phyloP scores from a whole-genome alignment of 371 early-diverging fungal genomes.

The Mucor saturninus region DNA sequence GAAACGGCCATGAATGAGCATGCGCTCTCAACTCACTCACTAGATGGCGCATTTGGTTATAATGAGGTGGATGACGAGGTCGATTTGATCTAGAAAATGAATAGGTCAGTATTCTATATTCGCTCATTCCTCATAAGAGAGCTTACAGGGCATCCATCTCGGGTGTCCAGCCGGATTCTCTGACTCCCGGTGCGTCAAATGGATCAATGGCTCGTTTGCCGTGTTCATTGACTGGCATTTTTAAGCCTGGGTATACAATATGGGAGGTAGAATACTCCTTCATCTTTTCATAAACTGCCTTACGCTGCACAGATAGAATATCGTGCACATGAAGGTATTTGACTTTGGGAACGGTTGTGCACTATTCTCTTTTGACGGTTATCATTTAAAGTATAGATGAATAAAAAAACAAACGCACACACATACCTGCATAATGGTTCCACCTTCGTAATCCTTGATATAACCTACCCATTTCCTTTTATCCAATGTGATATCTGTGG shows the following conservation, averaged over 20 bases:
- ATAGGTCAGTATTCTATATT: background rate
- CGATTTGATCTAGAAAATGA: conserved; percentile 46
- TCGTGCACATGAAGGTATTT: conserved; percentile 61
- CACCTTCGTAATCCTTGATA: conserved; percentile 99
- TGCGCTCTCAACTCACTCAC: conserved; percentile 78
- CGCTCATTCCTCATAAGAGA: background rate
- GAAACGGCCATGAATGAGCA: conserved; percentile 96
- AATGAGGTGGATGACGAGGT: conserved; percentile 57
- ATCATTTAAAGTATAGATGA: background rate
- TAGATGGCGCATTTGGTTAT: conserved; percentile 75
- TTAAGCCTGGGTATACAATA: conserved; percentile 80
- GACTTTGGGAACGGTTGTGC: conserved; percentile 57
- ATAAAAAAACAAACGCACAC: too few species aligned
- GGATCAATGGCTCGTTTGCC: conserved; percentile 56
- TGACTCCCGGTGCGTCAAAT: conserved; percentile 77
- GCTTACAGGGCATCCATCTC: conserved; percentile 76
- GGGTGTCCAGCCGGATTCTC: conserved; percentile 91
- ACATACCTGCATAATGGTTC: conserved; percentile 95
- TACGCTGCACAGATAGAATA: conserved; percentile 69
- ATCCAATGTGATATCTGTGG: conserved; percentile 93
- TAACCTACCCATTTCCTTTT: conserved; percentile 96
- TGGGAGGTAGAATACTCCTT: conserved; percentile 75
- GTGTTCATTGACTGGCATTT: conserved; percentile 63
- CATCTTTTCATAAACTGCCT: conserved; percentile 85
- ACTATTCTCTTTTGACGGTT: conserved; percentile 22